A percentile compares a stretch with the other conserved stretches of the same genome.
Conservation (phyloP, 164 flowering plant genomes). For the Aristolochia contorta region DNA sequence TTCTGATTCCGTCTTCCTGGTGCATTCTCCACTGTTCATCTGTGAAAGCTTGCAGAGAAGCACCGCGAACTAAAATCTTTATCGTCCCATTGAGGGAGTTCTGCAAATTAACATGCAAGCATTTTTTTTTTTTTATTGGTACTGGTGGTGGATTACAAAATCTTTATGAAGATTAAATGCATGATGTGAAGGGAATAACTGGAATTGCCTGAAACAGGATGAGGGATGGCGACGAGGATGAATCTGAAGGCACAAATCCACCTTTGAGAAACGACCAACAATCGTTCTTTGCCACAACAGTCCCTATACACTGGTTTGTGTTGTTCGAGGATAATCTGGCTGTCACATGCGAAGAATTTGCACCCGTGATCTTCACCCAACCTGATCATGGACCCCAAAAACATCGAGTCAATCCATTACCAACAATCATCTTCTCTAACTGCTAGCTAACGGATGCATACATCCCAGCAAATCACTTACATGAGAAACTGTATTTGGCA, state of each 20-base stretch:
- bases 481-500: slow-evolving; percentile 61
- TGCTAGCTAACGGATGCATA: neutral
- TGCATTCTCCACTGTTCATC: slow-evolving; percentile 63
- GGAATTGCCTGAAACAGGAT: slow-evolving; percentile 50
- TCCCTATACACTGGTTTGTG: slow-evolving; percentile 43
- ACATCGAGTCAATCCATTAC: neutral
- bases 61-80: slow-evolving; percentile 38
- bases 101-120: slow-evolving; percentile 33
- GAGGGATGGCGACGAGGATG: slow-evolving; percentile 31
- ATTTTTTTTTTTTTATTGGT: too few relatives aligned
- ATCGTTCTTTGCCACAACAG: slow-evolving; percentile 46
- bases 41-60: slow-evolving; percentile 83
- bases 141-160: too few relatives aligned
- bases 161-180: too few relatives aligned
- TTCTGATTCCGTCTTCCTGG: slow-evolving; percentile 47
- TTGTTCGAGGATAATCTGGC: slow-evolving; percentile 44
- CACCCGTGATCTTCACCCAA: slow-evolving; percentile 69
- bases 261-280: slow-evolving; percentile 99
- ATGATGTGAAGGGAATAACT: too few relatives aligned
- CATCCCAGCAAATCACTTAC: slow-evolving; percentile 22
- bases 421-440: neutral
- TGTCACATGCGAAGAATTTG: slow-evolving; percentile 34
- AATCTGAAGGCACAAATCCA: slow-evolving; percentile 46
- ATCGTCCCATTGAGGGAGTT: slow-evolving; percentile 19
- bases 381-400: slow-evolving; percentile 22